Evolutionary conservation across 441 rosid species (phyloP).

Genomic region (Flueggea neowawraea): DNA sequence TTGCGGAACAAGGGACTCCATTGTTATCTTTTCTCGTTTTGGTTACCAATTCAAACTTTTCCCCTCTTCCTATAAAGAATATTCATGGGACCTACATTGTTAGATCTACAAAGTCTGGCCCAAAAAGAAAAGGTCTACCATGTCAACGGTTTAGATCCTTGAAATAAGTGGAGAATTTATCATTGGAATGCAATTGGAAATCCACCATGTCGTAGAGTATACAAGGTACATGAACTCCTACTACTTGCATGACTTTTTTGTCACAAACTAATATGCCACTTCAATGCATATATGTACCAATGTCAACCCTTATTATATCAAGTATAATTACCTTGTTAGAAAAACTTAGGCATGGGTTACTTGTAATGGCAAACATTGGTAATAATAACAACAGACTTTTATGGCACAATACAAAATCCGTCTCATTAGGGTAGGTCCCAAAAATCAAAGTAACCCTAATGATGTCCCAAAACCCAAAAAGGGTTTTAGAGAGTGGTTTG

Average conservation of each 20-base stretch:
- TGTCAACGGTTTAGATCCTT: slow-evolving; percentile 8
- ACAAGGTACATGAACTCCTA: slow-evolving; percentile 10
- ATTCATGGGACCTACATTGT: no score
- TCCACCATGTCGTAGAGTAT: not conserved
- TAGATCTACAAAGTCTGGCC: no score
- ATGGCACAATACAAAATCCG: slow-evolving; percentile 21
- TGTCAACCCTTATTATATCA: slow-evolving; percentile 33
- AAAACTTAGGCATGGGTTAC: slow-evolving; percentile 28
- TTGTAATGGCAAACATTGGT: slow-evolving; percentile 69
- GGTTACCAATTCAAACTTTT: no score
- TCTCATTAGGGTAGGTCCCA: slow-evolving; percentile 29
- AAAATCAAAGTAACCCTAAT: slow-evolving; percentile 11
- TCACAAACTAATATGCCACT: slow-evolving; percentile 26
- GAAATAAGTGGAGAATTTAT: not conserved
- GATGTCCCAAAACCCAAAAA: slow-evolving; percentile 13
- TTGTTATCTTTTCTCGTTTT: no score
- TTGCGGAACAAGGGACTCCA: no score
- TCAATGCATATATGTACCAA: slow-evolving; percentile 16
- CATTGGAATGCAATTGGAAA: not conserved
- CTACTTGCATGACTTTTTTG: not conserved
- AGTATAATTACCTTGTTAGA: slow-evolving; percentile 27
- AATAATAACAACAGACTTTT: slow-evolving; percentile 57
- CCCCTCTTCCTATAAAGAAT: no score
- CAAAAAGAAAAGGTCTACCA: not conserved
- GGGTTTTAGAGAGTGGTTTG: slow-evolving; percentile 10